A percentile compares a stretch with the other conserved stretches of the same genome.
Evolutionary conservation across 2,329 filamentous ascomycete species (phyloP).

Genomic region (Arthroderma sp.): DNA sequence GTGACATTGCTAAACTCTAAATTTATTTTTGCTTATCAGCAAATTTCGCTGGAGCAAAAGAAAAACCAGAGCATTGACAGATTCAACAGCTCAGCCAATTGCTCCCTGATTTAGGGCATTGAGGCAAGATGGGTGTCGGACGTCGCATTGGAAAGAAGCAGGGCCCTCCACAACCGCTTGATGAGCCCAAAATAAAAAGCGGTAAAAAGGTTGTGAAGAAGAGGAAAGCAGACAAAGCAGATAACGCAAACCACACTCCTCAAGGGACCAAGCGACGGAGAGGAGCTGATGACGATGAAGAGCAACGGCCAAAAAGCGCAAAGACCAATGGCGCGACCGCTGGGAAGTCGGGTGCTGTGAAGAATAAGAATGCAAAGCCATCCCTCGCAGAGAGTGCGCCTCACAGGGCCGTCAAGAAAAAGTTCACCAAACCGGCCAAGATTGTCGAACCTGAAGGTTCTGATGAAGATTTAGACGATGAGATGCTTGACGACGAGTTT

Average conservation of each 20-base stretch:
- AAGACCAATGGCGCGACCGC: constrained; percentile 27
- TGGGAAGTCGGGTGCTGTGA: constrained; percentile 32
- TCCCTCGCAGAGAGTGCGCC: not conserved
- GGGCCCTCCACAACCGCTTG: constrained; percentile 69
- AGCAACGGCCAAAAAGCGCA: constrained; percentile 52
- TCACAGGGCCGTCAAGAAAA: constrained; percentile 22
- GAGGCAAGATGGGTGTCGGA: constrained; percentile 65
- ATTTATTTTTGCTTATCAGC: constrained; percentile 5
- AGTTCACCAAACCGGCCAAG: constrained; percentile 26
- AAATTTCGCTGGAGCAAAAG: not conserved
- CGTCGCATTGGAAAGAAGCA: constrained; percentile 90
- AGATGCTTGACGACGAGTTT: constrained; percentile 37
- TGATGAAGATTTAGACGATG: constrained; percentile 28
- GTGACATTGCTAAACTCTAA: constrained; percentile 3
- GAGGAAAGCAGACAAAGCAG: constrained; percentile 66
- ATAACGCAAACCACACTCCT: constrained; percentile 29
- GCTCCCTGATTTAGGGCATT: not conserved
- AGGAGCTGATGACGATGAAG: constrained; percentile 21
- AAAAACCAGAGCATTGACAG: not conserved
- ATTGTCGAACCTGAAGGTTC: constrained; percentile 27
- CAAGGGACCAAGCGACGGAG: constrained; percentile 13
- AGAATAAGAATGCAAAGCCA: constrained; percentile 26
- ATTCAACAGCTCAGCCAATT: not conserved
- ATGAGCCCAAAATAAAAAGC: constrained; percentile 51
- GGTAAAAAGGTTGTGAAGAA: constrained; percentile 64